Conservation (phyloP, 1,139 yeast species). For the Torulaspora globosa region DNA sequence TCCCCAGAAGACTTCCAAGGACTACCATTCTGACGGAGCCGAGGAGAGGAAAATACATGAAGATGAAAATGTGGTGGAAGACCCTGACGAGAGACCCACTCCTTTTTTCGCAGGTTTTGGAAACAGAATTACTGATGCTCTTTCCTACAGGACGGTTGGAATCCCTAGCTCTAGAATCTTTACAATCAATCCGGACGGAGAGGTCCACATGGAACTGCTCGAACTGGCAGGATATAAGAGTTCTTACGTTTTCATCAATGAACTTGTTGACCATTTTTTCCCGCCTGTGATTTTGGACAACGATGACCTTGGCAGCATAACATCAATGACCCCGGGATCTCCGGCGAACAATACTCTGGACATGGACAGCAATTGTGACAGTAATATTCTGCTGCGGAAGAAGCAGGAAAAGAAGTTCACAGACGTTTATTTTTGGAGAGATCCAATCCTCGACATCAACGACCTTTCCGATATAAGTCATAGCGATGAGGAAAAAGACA, state of each 20-base stretch:
- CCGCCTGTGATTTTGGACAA: conserved; percentile 66
- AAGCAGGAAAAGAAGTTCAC: conserved; percentile 62
- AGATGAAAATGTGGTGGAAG: conserved; percentile 14
- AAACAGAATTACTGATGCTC: conserved; percentile 92
- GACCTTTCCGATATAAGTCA: conserved; percentile 37
- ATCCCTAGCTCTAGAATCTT: conserved; percentile 93
- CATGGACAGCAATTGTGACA: conserved; percentile 36
- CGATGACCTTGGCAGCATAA: conserved; percentile 30
- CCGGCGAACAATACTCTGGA: conserved; percentile 26
- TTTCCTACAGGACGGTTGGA: conserved; percentile 89
- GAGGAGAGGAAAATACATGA: not conserved
- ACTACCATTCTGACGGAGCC: conserved; percentile 3
- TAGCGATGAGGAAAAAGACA: conserved; percentile 29
- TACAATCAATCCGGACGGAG: conserved; percentile 95
- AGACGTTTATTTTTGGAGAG: conserved; percentile 91
- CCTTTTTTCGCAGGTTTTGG: conserved; percentile 99
- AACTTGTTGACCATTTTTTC: conserved; percentile 93
- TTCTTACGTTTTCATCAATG: conserved; percentile 84
- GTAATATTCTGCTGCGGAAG: conserved; percentile 35
- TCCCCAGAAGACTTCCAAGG: conserved; percentile 13
- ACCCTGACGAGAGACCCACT: conserved; percentile 28
- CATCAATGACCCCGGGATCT: conserved; percentile 34
- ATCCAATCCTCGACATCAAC: conserved; percentile 59
- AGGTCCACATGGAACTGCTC: conserved; percentile 92
- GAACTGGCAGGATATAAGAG: conserved; percentile 92